These are phyloP conservation scores for Polyporus tsugae DNA, from an alignment of 1,284 basidiomycete genomes.

Conservation along the genomic window DNA sequence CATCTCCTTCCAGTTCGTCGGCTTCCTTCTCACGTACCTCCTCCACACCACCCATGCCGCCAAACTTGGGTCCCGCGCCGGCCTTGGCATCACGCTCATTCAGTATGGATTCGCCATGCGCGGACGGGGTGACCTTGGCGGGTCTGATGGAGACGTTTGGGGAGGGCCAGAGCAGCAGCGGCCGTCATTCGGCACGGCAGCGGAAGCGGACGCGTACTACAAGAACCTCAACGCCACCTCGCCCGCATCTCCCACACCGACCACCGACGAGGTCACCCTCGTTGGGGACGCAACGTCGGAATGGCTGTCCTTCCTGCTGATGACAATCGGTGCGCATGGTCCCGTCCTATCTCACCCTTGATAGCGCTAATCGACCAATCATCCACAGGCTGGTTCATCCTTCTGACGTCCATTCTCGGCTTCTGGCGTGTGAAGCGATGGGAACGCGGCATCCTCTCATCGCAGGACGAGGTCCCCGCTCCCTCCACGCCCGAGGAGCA, in stretches of 20 bases:
- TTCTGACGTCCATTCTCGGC: constrained; percentile 87
- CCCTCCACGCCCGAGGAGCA: constrained; percentile 38
- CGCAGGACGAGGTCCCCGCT: constrained; percentile 35
- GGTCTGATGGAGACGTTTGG: constrained; percentile 37
- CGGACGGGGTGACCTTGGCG: constrained; percentile 44
- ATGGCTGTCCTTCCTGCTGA: constrained; percentile 93
- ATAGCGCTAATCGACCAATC: neutral
- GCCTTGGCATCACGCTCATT: constrained; percentile 94
- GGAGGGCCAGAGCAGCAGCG: constrained; percentile 37
- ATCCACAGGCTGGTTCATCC: constrained; percentile 84
- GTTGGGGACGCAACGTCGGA: constrained; percentile 69
- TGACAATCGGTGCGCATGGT: constrained; percentile 79
- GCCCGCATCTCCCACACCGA: constrained; percentile 21
- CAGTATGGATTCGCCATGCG: constrained; percentile 94
- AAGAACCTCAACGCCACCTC: constrained; percentile 40
- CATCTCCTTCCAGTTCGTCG: constrained; percentile 97
- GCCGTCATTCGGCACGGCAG: constrained; percentile 52
- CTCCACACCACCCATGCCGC: constrained; percentile 96
- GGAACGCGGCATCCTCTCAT: constrained; percentile 75
- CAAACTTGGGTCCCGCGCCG: constrained; percentile 93
- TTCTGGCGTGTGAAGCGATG: constrained; percentile 94
- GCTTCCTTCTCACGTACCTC: constrained; percentile 94
- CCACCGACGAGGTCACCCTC: constrained; percentile 30
- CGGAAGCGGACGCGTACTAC: constrained; percentile 59
- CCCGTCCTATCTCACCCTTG: neutral